Conservation (phyloP, 768 basidiomycete genomes). For the Pleurotus djamor region DNA sequence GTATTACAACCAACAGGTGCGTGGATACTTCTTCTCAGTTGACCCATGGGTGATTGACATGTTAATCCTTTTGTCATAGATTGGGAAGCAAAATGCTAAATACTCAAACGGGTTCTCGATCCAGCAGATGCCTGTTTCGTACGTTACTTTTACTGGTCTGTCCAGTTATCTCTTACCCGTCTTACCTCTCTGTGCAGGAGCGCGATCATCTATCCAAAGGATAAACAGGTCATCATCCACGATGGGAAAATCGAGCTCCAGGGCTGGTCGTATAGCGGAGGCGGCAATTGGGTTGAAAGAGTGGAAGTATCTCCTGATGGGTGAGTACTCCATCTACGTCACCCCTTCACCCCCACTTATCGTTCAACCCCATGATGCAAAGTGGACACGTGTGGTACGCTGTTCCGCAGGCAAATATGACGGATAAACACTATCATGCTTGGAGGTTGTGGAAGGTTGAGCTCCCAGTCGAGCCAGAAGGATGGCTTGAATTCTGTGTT, state of each 20-base stretch:
- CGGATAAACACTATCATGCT: conserved; percentile 54
- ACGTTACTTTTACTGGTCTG: conserved; percentile 17
- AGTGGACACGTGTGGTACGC: conserved; percentile 52
- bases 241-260: conserved; percentile 41
- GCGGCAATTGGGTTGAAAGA: conserved; percentile 53
- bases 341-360: neutral
- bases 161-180: neutral
- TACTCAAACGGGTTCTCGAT: conserved; percentile 58
- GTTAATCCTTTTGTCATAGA: conserved; percentile 20
- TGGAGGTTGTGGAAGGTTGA: conserved; percentile 54
- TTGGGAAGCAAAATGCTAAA: conserved; percentile 50
- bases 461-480: conserved; percentile 51
- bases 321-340: conserved; percentile 17
- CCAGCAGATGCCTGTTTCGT: conserved; percentile 59
- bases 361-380: neutral
- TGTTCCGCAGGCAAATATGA: conserved; percentile 42
- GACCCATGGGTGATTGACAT: too few species aligned
- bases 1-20: conserved; percentile 47
- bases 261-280: conserved; percentile 43
- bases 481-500: conserved; percentile 55
- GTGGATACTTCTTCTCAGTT: conserved; percentile 3
- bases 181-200: conserved; percentile 30
- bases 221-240: conserved; percentile 46
- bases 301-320: conserved; percentile 54
- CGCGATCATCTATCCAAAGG: conserved; percentile 42